These are phyloP conservation scores for Blastomyces emzantsi DNA, from an alignment of 2,329 filamentous ascomycete genomes.

Conservation along the genomic window DNA sequence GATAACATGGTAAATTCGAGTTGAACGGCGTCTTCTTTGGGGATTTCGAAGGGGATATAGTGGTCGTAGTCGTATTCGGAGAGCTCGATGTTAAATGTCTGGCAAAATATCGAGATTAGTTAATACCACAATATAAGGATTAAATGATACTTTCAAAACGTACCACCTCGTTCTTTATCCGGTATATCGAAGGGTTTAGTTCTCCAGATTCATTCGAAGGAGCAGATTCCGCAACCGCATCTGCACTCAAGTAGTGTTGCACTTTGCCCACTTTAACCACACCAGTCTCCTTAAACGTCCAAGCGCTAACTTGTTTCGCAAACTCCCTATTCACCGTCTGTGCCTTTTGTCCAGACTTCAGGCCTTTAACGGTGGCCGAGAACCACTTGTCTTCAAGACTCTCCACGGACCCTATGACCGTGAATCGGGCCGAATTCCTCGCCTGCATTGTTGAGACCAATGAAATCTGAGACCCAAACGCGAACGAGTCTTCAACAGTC, in stretches of 20 bases:
- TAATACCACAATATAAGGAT: slow-evolving; percentile 19
- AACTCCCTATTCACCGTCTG: slow-evolving; percentile 76
- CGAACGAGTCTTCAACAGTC: slow-evolving; percentile 71
- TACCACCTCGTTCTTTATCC: slow-evolving; percentile 95
- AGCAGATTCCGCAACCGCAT: slow-evolving; percentile 46
- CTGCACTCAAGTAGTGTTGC: slow-evolving; percentile 58
- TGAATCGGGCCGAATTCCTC: slow-evolving; percentile 84
- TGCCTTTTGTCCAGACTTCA: slow-evolving; percentile 45
- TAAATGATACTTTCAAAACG: slow-evolving; percentile 35
- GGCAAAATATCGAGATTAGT: slow-evolving; percentile 5
- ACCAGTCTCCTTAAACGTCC: slow-evolving; percentile 91
- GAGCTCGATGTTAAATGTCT: slow-evolving; percentile 81
- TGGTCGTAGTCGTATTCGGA: slow-evolving; percentile 73
- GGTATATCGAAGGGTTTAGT: slow-evolving; percentile 76
- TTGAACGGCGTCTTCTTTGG: slow-evolving; percentile 65
- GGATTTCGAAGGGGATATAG: slow-evolving; percentile 64
- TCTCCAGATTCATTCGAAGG: slow-evolving; percentile 38
- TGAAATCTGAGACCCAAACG: slow-evolving; percentile 70
- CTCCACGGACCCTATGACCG: slow-evolving; percentile 76
- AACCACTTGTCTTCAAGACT: slow-evolving; percentile 87
- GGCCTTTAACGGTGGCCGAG: slow-evolving; percentile 60
- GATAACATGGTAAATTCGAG: slow-evolving; percentile 99
- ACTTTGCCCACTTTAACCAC: slow-evolving; percentile 77
- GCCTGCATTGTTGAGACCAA: slow-evolving; percentile 83
- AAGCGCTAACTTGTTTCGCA: slow-evolving; percentile 74